Percentiles rank a stretch among this genome's conserved stretches.
These are phyloP conservation scores for Cicer bijugum DNA, from an alignment of 306 rosid species.

Conservation along the genomic window DNA sequence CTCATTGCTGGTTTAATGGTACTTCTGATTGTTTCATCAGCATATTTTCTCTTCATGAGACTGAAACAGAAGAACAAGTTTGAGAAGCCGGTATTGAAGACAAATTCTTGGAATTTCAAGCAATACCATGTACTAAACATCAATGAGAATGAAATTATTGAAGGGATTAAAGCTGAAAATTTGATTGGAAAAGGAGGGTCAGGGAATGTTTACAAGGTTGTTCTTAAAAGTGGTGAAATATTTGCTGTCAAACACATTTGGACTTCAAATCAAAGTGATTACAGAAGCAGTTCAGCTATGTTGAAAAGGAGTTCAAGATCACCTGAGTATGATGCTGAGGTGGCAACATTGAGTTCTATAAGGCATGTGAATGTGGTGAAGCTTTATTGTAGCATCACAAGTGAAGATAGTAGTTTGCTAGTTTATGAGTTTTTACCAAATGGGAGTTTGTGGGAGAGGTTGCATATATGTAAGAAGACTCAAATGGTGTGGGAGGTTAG, in stretches of 20 bases:
- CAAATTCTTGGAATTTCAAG: constrained; percentile 74
- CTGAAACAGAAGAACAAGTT: constrained; percentile 49
- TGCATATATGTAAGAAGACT: constrained; percentile 60
- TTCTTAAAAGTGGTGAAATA: constrained; percentile 59
- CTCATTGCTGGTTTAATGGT: constrained; percentile 55
- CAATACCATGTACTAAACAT: constrained; percentile 66
- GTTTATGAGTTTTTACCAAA: constrained; percentile 90
- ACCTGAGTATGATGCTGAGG: constrained; percentile 78
- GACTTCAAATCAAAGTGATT: constrained; percentile 53
- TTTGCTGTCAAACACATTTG: constrained; percentile 86
- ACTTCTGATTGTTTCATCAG: constrained; percentile 47
- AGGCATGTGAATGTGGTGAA: constrained; percentile 93
- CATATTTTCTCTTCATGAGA: constrained; percentile 54
- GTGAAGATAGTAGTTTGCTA: constrained; percentile 81
- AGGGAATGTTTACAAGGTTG: constrained; percentile 78
- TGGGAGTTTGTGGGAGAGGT: constrained; percentile 88
- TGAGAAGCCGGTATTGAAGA: constrained; percentile 48
- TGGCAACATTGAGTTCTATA: constrained; percentile 80
- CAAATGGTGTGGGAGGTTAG: constrained; percentile 81
- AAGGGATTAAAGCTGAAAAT: constrained; percentile 64
- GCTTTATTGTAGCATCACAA: constrained; percentile 84
- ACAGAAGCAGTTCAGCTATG: constrained; percentile 65
- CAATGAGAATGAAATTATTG: constrained; percentile 67
- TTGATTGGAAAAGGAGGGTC: constrained; percentile 91
- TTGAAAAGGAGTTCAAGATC: constrained; percentile 51